phyloP scores from a whole-genome alignment of 208 protist species.

The Wallacemonas collosoma region DNA sequence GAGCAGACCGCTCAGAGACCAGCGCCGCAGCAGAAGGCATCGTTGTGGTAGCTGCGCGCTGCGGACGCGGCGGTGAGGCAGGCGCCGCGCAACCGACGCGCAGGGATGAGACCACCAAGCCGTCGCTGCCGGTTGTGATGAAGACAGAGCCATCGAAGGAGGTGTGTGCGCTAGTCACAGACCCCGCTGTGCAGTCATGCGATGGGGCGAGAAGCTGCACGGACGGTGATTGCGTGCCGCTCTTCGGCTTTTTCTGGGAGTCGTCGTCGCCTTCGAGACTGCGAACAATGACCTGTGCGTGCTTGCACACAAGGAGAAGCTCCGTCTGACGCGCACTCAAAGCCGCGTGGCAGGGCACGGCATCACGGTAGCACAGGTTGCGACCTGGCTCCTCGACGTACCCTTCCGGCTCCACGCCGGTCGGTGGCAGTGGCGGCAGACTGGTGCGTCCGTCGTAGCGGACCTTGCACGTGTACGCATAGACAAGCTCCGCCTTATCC shows the following conservation, averaged over 20 bases:
- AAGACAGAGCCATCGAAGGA: slow-evolving; percentile 89
- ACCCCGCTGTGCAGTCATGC: slow-evolving; percentile 84
- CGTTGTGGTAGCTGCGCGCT: neutral
- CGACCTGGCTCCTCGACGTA: slow-evolving; percentile 89
- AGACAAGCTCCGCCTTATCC: slow-evolving; percentile 70
- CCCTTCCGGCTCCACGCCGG: slow-evolving; percentile 79
- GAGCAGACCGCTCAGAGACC: neutral
- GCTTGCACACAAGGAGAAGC: slow-evolving; percentile 21
- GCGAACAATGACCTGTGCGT: slow-evolving; percentile 21
- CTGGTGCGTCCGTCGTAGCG: slow-evolving; percentile 60
- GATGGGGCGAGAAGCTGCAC: slow-evolving; percentile 38
- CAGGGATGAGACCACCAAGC: slow-evolving; percentile 87
- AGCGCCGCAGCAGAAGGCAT: neutral
- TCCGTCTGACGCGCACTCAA: slow-evolving; percentile 29
- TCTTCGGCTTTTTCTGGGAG: neutral
- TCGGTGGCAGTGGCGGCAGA: slow-evolving; percentile 83
- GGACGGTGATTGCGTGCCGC: neutral
- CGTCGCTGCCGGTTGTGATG: slow-evolving; percentile 88
- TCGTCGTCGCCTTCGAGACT: neutral
- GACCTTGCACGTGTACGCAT: slow-evolving; percentile 57
- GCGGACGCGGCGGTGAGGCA: neutral
- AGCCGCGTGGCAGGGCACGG: slow-evolving; percentile 37
- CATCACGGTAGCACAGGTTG: slow-evolving; percentile 83
- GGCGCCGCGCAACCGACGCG: slow-evolving; percentile 30
- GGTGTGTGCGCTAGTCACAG: slow-evolving; percentile 58